phyloP scores from a whole-genome alignment of 352 stramenopile genomes.

The Lagenidium giganteum region DNA sequence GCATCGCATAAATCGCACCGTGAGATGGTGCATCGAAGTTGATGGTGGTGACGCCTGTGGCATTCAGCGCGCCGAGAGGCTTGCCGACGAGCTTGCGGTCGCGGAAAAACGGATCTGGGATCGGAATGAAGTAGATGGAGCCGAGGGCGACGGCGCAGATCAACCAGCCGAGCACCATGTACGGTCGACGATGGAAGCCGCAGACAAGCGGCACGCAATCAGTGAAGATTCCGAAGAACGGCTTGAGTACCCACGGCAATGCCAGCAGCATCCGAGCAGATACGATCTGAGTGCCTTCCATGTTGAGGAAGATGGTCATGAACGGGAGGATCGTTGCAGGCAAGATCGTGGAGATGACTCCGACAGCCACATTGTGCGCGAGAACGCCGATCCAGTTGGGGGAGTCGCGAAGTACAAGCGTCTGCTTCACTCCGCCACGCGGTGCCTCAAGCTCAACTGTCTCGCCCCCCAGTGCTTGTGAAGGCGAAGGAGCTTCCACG shows the following conservation, averaged over 20 bases:
- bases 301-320: slow-evolving; percentile 60
- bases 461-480: too few relatives aligned
- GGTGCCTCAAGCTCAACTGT: too few relatives aligned
- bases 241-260: slow-evolving; percentile 47
- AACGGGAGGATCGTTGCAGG: slow-evolving; percentile 56
- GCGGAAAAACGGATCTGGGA: slow-evolving; percentile 40
- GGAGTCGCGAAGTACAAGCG: too few relatives aligned
- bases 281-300: slow-evolving; percentile 57
- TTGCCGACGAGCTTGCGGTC: slow-evolving; percentile 23
- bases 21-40: slow-evolving; percentile 33
- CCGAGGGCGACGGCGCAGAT: slow-evolving; percentile 23
- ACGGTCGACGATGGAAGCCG: slow-evolving; percentile 21
- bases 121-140: slow-evolving; percentile 27
- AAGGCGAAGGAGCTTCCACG: too few relatives aligned
- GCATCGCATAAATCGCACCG: slow-evolving; percentile 43
- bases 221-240: slow-evolving; percentile 33
- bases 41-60: slow-evolving; percentile 22
- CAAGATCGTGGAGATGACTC: slow-evolving; percentile 46
- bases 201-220: slow-evolving; percentile 24
- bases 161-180: slow-evolving; percentile 39
- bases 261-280: slow-evolving; percentile 43
- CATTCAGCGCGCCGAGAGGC: slow-evolving; percentile 16
- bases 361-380: slow-evolving; percentile 41
- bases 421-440: too few relatives aligned
- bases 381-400: slow-evolving; percentile 49